Conservation (phyloP, 768 basidiomycete genomes). For the Russula ochroleuca region DNA sequence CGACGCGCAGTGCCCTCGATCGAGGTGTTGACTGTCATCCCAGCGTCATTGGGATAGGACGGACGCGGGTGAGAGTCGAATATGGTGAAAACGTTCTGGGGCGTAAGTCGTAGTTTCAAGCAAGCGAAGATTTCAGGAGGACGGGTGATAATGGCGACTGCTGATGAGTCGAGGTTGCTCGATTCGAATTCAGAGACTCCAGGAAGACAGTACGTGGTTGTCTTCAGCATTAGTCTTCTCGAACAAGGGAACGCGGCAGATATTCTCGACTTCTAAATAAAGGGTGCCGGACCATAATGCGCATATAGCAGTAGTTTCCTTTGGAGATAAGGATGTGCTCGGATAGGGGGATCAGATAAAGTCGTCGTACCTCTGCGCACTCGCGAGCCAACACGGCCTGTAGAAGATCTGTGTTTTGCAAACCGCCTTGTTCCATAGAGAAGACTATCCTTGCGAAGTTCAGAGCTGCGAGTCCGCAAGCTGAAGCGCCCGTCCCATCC, state of each 20-base stretch:
- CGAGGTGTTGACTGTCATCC: slow-evolving; percentile 50
- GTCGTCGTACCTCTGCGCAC: slow-evolving; percentile 37
- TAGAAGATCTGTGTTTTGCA: slow-evolving; percentile 34
- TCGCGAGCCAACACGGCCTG: slow-evolving; percentile 35
- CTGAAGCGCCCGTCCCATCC: slow-evolving; percentile 42
- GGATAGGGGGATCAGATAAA: background rate
- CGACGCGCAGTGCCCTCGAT: slow-evolving; percentile 42
- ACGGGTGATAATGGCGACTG: slow-evolving; percentile 56
- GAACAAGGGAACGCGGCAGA: slow-evolving; percentile 48
- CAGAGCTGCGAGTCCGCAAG: slow-evolving; percentile 63
- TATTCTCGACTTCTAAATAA: slow-evolving; percentile 57
- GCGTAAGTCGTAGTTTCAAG: slow-evolving; percentile 35
- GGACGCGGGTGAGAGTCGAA: slow-evolving; percentile 68
- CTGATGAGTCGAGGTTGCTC: slow-evolving; percentile 29
- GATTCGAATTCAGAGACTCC: slow-evolving; percentile 38
- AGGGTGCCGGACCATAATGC: slow-evolving; percentile 48
- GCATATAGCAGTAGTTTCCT: slow-evolving; percentile 26
- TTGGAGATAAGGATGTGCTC: background rate
- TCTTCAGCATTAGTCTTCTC: slow-evolving; percentile 37
- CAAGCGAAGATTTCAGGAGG: slow-evolving; percentile 66
- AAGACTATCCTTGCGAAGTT: slow-evolving; percentile 57
- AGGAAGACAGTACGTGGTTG: slow-evolving; percentile 40
- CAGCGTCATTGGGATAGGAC: slow-evolving; percentile 53
- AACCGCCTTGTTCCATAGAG: slow-evolving; percentile 35
- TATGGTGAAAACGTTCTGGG: slow-evolving; percentile 45